Evolutionary conservation across 2,329 filamentous ascomycete genomes (phyloP), one percentile per base, ranked within the genome.

Genomic region (Ascochyta lentis): DNA sequence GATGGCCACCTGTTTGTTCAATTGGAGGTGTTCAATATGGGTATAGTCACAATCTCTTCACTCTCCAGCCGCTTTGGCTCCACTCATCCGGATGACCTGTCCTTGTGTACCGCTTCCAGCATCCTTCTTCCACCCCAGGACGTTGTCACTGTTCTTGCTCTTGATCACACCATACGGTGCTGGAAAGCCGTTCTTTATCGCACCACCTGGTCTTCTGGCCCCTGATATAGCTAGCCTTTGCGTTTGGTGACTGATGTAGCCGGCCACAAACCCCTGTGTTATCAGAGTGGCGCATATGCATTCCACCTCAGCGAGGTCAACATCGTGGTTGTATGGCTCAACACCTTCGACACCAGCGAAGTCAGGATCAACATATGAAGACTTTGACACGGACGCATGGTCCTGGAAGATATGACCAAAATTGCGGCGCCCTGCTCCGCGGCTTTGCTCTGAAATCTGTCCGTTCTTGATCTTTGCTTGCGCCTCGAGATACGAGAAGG

Each of bases 221-320:
- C 93, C 92, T 48, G 89, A 86, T 39, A 97, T 90, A 12, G 92
- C 92, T 68, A 97, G 92, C 44, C 90, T 87, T 39, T 84, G 84
- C 68, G 88, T 86, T 24, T 84, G 84, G 67, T 96, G 91, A 15
- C 90, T 90, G 26, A 97, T 84, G 69, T 93, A 97, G 1, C 93
- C 94, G 63, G 89, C 87, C 71, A 97, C 81, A 23, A 96, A 79
- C 0, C 90, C 91, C 74, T 96, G 91, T 45, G 89, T 86, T 19
- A 96, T 84, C 12, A 97, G 83, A 10, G 88, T 88, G 0, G 90
- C 86, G 12, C 96, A 83, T 44, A 91, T 86, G 40, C 86, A 86
- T 76, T 96, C 92, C n/a, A 96, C 81, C 63, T 91, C 88, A 13
- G 84, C 78, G 33, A 84, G 76, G 35, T 85, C 81, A 31, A 87